Evolutionary conservation across 306 rosid species (phyloP).

Genomic region (Quercus variabilis): DNA sequence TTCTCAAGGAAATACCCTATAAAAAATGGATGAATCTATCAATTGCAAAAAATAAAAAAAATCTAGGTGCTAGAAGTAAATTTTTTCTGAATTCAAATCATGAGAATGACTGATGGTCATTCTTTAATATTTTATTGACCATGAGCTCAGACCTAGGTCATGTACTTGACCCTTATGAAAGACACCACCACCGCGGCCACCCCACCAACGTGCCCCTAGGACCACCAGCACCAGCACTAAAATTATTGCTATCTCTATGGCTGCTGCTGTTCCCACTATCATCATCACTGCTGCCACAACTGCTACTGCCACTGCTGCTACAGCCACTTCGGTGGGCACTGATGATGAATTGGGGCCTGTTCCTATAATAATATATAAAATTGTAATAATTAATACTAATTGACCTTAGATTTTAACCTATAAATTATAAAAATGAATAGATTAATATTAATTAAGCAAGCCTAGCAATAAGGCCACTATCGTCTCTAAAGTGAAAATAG

Average conservation of each 20-base stretch:
- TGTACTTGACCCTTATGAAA: conserved; percentile 50
- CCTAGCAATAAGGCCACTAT: neutral
- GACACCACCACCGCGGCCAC: conserved; percentile 55
- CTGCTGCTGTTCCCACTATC: conserved; percentile 60
- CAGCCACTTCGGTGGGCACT: conserved; percentile 71
- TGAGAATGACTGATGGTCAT: conserved; percentile 16
- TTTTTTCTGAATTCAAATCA: conserved; percentile 6
- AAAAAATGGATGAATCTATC: conserved; percentile 13
- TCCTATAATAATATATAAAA: conserved; percentile 79
- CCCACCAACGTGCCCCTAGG: conserved; percentile 77
- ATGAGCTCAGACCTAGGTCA: conserved; percentile 54
- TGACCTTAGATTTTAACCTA: neutral
- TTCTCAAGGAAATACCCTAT: conserved; percentile 4
- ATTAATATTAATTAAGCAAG: neutral
- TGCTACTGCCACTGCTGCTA: conserved; percentile 74
- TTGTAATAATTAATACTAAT: conserved; percentile 40
- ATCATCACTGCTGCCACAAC: conserved; percentile 66
- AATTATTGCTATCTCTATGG: conserved; percentile 59
- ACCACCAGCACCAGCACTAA: conserved; percentile 74
- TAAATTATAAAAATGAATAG: neutral
- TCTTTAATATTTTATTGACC: conserved; percentile 28
- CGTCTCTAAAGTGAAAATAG: neutral
- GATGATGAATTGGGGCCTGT: conserved; percentile 63
- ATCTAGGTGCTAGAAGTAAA: conserved; percentile 17
- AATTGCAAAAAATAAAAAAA: conserved; percentile 4